Base-by-base conservation (phyloP, 352 stramenopile genomes). In the Discostella stelligera region DNA sequence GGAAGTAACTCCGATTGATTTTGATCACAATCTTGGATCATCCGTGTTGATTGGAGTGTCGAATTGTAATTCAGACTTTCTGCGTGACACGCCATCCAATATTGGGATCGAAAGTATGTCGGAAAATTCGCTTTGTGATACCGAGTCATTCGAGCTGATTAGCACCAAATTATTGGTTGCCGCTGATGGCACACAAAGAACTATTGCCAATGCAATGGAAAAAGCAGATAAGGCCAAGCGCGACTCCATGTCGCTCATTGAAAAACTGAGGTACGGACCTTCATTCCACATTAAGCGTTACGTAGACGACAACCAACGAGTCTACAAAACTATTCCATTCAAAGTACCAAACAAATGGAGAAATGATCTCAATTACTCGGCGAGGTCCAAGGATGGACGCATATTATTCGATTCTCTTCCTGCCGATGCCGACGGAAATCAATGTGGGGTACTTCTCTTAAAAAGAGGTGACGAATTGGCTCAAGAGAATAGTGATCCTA, bases 251-350 rank as follows among this genome's bases (percentile, higher is more conserved):
- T 80, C 84, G 80, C 68, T 73, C 32, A n/a, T 90, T 8, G 32
- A 80, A 39, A 73, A 64, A n/a, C 25, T 90, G 3, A 65, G 72
- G 18, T 66, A 71, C 20, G 69, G 60, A 16, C 60, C 75, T 53
- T 62, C 80, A 21, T 87, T 89, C 60, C 49, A 74, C 14, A 74
- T 91, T 1, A 86, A 63, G 27, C 62, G 84, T 54, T 92, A 88
- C 58, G 64, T 62, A 9, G 88, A 93, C 41, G 77, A 87, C 61
- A 95, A 95, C 80, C 82, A 89, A 56, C 79, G 88, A 39, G 67
- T 92, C 5, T 95, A 93, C 73, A 94, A 94, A 64, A 94, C 87
- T 0, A 81, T 95, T 48, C 89, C 89, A 0, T 79, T 95, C 23
- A 87, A 91, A 55, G 39, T 94, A 9, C 81, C 88, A 7, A 46